Percentiles rank a stretch among this genome's conserved stretches.
Evolutionary conservation across 176 grass and related monocot genomes (phyloP).

Genomic region (Cocos nucifera): DNA sequence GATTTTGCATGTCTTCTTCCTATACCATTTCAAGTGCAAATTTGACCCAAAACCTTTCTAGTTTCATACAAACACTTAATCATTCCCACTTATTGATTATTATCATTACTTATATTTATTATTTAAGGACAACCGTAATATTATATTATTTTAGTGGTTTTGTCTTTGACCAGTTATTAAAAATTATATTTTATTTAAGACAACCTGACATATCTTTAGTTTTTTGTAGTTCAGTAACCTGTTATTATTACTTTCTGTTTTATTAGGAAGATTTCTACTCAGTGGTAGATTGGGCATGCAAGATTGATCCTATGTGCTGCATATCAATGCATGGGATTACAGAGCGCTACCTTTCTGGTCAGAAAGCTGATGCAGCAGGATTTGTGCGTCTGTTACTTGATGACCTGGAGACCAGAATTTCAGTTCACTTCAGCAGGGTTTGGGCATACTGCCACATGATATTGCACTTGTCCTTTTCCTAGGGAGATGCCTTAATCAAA

Average conservation of each 20-base stretch:
- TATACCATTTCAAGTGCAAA: no score
- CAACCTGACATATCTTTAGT: no score
- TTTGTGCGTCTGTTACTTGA: constrained; percentile 80
- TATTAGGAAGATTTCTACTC: constrained; percentile 76
- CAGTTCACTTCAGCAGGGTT: constrained; percentile 69
- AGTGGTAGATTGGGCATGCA: constrained; percentile 81
- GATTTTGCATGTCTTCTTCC: no score
- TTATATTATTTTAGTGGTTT: no score
- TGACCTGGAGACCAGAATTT: constrained; percentile 71
- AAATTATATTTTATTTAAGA: no score
- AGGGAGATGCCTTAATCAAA: background rate
- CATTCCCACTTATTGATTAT: no score
- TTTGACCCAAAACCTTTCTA: no score
- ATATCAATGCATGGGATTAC: constrained; percentile 94
- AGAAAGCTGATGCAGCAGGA: constrained; percentile 77
- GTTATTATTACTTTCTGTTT: constrained; percentile 17
- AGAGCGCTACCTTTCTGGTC: constrained; percentile 75
- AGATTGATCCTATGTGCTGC: constrained; percentile 75
- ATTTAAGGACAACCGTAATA: no score
- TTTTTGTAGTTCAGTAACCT: background rate
- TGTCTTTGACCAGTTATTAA: no score
- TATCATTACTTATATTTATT: no score
- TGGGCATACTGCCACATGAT: constrained; percentile 18
- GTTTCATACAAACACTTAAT: no score
- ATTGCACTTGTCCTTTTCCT: background rate